Base-by-base conservation (phyloP, 164 flowering plant species). In the Taxillus chinensis region DNA sequence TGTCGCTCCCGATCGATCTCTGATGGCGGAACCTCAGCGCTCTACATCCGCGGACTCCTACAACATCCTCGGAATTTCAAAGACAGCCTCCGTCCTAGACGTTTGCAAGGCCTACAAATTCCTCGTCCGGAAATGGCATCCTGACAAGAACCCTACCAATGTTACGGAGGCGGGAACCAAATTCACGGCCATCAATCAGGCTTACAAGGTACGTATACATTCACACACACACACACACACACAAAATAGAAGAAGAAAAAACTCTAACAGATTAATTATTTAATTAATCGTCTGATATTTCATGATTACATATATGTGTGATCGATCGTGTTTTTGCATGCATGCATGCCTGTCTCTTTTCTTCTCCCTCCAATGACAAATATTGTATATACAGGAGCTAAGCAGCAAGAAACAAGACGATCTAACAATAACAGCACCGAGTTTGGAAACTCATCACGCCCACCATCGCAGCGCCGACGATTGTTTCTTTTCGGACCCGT, bases 21-120 rank as follows among this genome's bases (percentile, higher is more conserved):
- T 55, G 64, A 81, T 78, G 82, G 82, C 61, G 61, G 79, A 74
- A 62, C 65, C 41, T 45, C 45, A 71, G 15, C 70, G 70, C 16
- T 64, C 80, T 7, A 64, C 74, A 12, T 41, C 75, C 8, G 5
- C 75, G 4, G 71, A 72, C 64, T 63, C 43, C 16, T 66, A 73
- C 73, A 65, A 55, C 66, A 62, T 72, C 38, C 70, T 82, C 1
- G 77, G 77, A 3, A 71, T 77, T 48, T 61, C 82, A 11, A 81
- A 67, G 54, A 41, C 51, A 3, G 73, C 78, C 8, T 49, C 78
- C 54, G 60, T 72, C n/a, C 45, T 62, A 60, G 77, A 77, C 2
- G 55, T 80, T 1, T 46, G 70, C 68, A 78, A 73, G 60, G 83
- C 78, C 3, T 82, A 75, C 70, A 81, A 79, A 69, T 69, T 72